phyloP scores from a whole-genome alignment of 768 basidiomycete species.

The Boletus rufocinnamomeus region DNA sequence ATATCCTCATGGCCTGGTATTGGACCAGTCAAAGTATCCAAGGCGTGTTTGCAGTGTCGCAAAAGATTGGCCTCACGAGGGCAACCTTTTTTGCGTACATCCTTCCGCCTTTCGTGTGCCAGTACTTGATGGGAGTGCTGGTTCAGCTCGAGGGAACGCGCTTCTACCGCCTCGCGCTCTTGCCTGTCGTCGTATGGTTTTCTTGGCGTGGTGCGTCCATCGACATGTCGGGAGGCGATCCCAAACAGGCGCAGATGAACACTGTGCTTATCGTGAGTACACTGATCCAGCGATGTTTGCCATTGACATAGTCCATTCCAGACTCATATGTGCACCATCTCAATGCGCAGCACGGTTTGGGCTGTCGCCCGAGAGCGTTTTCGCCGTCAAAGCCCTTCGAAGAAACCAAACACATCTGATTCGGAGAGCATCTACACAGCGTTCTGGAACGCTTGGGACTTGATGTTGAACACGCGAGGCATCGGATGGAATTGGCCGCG shows the following conservation, averaged over 20 bases:
- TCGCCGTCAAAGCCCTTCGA: constrained; percentile 3
- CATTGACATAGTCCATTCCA: background rate
- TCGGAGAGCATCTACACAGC: constrained; percentile 11
- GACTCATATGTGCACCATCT: constrained; percentile 17
- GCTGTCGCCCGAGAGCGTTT: constrained; percentile 18
- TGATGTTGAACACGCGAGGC: constrained; percentile 24
- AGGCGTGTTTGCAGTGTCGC: constrained; percentile 8
- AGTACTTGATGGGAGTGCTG: constrained; percentile 56
- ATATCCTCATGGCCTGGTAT: background rate
- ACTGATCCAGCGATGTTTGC: background rate
- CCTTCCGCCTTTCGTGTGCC: constrained; percentile 45
- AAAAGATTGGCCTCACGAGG: constrained; percentile 9
- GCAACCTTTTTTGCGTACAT: constrained; percentile 38
- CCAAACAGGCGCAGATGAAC: constrained; percentile 16
- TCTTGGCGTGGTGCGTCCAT: constrained; percentile 42
- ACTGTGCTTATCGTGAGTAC: constrained; percentile 22
- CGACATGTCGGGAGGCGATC: constrained; percentile 27
- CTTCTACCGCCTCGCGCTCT: constrained; percentile 46
- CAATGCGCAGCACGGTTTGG: constrained; percentile 22
- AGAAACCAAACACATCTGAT: background rate
- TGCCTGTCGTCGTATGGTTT: constrained; percentile 48
- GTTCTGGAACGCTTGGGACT: constrained; percentile 30
- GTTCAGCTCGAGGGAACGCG: constrained; percentile 47
- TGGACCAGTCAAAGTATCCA: background rate
- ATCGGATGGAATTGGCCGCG: constrained; percentile 32